Conservation (phyloP, 352 stramenopile genomes). For the Thraustochytrium sp. region DNA sequence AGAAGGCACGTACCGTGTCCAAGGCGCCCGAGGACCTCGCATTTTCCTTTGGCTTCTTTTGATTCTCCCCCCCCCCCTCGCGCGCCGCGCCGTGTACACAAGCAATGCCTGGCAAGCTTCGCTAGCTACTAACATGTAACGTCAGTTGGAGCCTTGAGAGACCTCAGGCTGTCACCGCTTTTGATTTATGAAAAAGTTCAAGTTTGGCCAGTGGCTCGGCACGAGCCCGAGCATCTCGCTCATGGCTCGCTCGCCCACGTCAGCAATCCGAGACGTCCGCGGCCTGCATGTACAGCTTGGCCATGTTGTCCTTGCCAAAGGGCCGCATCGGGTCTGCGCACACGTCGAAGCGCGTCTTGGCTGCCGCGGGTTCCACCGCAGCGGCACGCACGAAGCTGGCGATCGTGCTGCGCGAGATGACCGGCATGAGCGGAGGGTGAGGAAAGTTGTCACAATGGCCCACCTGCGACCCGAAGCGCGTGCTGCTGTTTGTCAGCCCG, state of each 20-base stretch:
- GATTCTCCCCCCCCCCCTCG: background rate
- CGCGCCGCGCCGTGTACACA: no score
- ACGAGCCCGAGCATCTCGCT: no score
- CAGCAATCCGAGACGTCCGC: background rate
- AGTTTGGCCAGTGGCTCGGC: no score
- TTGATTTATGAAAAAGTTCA: no score
- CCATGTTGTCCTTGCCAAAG: slow-evolving; percentile 25
- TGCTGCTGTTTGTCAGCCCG: background rate
- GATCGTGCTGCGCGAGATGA: background rate
- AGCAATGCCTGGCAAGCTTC: no score
- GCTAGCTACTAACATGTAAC: no score
- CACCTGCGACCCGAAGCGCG: background rate
- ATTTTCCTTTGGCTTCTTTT: slow-evolving; percentile 18
- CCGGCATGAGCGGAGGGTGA: background rate
- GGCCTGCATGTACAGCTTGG: background rate
- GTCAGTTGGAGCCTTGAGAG: no score
- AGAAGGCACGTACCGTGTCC: background rate
- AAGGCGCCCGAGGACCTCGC: background rate
- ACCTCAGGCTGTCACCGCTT: no score
- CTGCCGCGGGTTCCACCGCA: background rate
- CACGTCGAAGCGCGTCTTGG: background rate
- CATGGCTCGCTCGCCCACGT: background rate
- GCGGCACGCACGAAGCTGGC: background rate
- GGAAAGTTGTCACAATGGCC: slow-evolving; percentile 31
- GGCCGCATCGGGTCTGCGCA: slow-evolving; percentile 10